A percentile compares a stretch with the other conserved stretches of the same genome.
phyloP scores from a whole-genome alignment of 495 filamentous ascomycete species.

The Gamarada debralockiae region DNA sequence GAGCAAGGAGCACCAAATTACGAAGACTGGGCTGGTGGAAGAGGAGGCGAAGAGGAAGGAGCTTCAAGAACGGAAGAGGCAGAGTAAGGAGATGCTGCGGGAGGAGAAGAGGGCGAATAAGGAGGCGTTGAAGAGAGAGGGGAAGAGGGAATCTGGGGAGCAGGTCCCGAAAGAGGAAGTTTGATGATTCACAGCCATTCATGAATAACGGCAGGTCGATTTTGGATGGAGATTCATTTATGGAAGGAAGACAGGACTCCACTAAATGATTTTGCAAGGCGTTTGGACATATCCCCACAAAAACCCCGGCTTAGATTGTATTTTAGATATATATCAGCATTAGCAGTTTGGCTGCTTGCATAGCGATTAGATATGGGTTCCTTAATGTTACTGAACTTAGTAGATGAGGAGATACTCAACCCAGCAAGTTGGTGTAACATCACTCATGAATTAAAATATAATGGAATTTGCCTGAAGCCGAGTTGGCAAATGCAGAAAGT shows the following conservation, averaged over 20 bases:
- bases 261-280: too few relatives aligned
- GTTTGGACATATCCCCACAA: too few relatives aligned
- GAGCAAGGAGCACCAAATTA: conserved; percentile 20
- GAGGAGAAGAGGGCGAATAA: conserved; percentile 22
- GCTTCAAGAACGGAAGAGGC: conserved; percentile 7
- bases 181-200: too few relatives aligned
- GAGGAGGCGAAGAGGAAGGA: conserved; percentile 20
- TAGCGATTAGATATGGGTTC: neutral
- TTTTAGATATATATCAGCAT: neutral
- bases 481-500: too few relatives aligned
- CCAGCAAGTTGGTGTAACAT: too few relatives aligned
- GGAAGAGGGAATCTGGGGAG: neutral
- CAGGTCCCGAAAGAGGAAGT: neutral
- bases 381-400: too few relatives aligned
- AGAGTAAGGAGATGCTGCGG: conserved; percentile 1
- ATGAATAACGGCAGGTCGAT: too few relatives aligned
- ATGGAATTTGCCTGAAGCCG: too few relatives aligned
- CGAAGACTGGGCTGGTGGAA: conserved; percentile 20
- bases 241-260: too few relatives aligned
- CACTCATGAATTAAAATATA: too few relatives aligned
- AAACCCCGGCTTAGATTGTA: neutral
- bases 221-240: too few relatives aligned
- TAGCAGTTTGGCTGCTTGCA: neutral
- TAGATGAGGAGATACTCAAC: too few relatives aligned
- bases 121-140: neutral